These are phyloP conservation scores for Tranzscheliella williamsii DNA, from an alignment of 1,284 basidiomycete species.

Conservation along the genomic window DNA sequence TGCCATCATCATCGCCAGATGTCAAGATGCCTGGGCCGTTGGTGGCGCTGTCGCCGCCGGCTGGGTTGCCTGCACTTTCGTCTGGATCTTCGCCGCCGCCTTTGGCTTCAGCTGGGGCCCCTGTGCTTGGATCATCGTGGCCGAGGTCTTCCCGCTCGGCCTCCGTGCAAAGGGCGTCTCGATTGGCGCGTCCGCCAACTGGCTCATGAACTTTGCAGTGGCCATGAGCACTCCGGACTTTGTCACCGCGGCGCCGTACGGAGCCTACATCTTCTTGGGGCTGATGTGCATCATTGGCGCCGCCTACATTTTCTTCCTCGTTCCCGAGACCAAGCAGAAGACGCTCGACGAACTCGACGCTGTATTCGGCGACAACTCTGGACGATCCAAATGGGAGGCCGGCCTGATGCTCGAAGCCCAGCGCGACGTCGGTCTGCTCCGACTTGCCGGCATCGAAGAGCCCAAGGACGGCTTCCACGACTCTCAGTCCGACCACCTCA, in stretches of 20 bases:
- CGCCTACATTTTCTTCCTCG: constrained; percentile 64
- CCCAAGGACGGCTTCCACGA: constrained; percentile 11
- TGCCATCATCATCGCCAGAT: constrained; percentile 63
- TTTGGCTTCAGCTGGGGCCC: constrained; percentile 77
- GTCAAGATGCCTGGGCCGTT: constrained; percentile 69
- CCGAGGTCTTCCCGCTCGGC: constrained; percentile 83
- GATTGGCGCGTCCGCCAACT: constrained; percentile 80
- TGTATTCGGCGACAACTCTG: constrained; percentile 41
- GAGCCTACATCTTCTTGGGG: constrained; percentile 72
- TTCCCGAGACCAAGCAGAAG: constrained; percentile 76
- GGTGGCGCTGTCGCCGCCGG: constrained; percentile 67
- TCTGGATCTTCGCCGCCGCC: constrained; percentile 77
- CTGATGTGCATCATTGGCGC: constrained; percentile 70
- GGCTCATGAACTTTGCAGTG: constrained; percentile 75
- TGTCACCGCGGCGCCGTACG: constrained; percentile 56
- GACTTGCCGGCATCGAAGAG: constrained; percentile 39
- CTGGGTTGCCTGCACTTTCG: constrained; percentile 66
- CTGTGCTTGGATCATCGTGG: constrained; percentile 79
- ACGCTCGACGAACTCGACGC: constrained; percentile 72
- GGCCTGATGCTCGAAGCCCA: constrained; percentile 33
- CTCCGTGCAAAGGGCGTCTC: constrained; percentile 81
- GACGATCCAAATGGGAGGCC: constrained; percentile 37
- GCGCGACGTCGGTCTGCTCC: constrained; percentile 39
- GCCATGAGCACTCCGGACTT: constrained; percentile 38
- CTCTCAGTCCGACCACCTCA: constrained; percentile 15